Conservation (phyloP, 192 early-diverging fungal species). For the Oehlia diaphana region DNA sequence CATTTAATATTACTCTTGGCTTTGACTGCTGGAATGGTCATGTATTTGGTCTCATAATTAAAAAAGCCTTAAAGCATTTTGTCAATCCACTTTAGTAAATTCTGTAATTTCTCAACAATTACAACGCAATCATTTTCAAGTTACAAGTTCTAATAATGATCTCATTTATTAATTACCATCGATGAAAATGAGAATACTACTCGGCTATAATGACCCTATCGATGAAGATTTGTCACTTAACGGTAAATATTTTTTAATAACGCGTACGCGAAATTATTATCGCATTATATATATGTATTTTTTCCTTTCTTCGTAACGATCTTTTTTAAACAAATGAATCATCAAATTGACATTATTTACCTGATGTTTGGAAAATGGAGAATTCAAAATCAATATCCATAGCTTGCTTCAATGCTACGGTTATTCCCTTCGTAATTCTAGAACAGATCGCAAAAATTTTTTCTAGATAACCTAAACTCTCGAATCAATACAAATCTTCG, state of each 20-base stretch:
- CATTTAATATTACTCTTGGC: slow-evolving; percentile 21
- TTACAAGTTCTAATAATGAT: neutral
- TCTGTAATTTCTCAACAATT: neutral
- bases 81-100: neutral
- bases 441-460: neutral
- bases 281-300: neutral
- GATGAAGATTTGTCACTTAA: neutral
- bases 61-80: slow-evolving; percentile 12
- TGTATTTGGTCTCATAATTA: slow-evolving; percentile 22
- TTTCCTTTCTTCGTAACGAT: neutral
- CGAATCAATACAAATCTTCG: neutral
- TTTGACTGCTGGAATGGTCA: slow-evolving; percentile 22
- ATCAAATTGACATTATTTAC: neutral
- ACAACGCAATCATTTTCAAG: neutral
- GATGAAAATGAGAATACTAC: neutral
- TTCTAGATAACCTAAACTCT: neutral
- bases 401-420: neutral
- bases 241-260: neutral
- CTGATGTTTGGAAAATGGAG: no score
- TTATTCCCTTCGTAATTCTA: neutral
- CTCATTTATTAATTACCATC: neutral
- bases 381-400: neutral
- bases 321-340: no score
- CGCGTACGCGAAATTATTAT: no score
- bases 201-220: neutral